Percentiles rank a stretch among this genome's conserved stretches.
Conservation (phyloP, 768 basidiomycete species). For the Coprinopsis marcescibilis region DNA sequence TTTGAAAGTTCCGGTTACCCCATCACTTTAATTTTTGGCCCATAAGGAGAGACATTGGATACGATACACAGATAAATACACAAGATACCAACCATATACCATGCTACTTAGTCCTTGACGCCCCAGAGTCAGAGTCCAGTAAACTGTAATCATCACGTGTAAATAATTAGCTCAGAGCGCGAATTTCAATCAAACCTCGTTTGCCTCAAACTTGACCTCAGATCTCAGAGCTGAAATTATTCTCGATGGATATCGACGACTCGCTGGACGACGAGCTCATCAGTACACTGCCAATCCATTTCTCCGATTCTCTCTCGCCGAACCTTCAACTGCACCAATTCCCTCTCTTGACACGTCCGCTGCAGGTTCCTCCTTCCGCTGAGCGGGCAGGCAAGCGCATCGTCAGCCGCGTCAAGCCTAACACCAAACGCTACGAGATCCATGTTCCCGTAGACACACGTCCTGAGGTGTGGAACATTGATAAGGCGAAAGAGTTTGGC, state of each 20-base stretch:
- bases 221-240: too few species aligned
- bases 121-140: too few species aligned
- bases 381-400: conserved; percentile 69
- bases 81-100: too few species aligned
- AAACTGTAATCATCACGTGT: too few species aligned
- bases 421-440: conserved; percentile 59
- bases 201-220: neutral
- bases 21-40: too few species aligned
- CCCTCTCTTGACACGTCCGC: conserved; percentile 66
- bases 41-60: too few species aligned
- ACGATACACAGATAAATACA: too few species aligned
- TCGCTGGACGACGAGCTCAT: conserved; percentile 55
- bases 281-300: conserved; percentile 65
- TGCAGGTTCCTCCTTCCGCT: conserved; percentile 76
- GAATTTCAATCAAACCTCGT: neutral
- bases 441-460: conserved; percentile 81
- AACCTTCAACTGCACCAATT: conserved; percentile 78
- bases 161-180: too few species aligned
- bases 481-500: conserved; percentile 62
- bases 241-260: conserved; percentile 22
- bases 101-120: too few species aligned
- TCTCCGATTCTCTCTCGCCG: conserved; percentile 53
- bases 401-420: conserved; percentile 64
- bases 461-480: conserved; percentile 75
- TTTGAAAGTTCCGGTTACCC: too few species aligned